A percentile compares a stretch with the other conserved stretches of the same genome.
These are phyloP conservation scores for Auricularia heimuer DNA, from an alignment of 768 basidiomycete genomes.

Conservation along the genomic window DNA sequence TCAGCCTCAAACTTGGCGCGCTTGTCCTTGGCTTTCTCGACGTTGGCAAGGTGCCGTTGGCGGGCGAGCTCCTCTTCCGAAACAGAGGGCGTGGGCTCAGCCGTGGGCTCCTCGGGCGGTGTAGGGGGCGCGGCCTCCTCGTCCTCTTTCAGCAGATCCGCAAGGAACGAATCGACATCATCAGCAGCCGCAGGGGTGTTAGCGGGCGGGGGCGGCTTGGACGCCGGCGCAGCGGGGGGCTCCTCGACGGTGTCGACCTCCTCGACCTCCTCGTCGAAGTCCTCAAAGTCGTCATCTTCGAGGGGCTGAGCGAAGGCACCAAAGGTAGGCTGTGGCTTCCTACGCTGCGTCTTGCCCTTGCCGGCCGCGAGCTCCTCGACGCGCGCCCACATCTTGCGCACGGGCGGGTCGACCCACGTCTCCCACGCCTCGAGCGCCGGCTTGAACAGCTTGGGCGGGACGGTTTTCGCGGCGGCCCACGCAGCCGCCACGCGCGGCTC, in stretches of 20 bases:
- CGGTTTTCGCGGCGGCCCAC: neutral
- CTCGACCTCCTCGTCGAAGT: neutral
- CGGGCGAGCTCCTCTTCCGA: neutral
- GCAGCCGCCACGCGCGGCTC: neutral
- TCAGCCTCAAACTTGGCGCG: neutral
- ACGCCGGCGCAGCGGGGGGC: neutral
- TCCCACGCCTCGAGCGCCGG: neutral
- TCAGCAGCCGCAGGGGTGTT: neutral
- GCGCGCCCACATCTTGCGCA: conserved; percentile 1
- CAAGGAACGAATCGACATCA: neutral
- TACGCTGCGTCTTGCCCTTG: neutral
- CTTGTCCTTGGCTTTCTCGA: conserved; percentile 1
- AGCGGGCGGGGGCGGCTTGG: neutral
- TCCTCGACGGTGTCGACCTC: neutral
- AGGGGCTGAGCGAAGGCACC: neutral
- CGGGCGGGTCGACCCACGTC: neutral
- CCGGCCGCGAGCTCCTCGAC: neutral
- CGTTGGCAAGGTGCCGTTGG: neutral
- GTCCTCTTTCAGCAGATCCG: neutral
- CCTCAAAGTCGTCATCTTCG: neutral
- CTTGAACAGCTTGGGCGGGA: neutral
- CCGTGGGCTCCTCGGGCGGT: neutral
- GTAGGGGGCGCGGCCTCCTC: neutral
- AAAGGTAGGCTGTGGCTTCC: neutral
- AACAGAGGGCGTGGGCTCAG: neutral